Evolutionary conservation across 2,329 filamentous ascomycete species (phyloP).

Genomic region (Cytospora leucostoma): DNA sequence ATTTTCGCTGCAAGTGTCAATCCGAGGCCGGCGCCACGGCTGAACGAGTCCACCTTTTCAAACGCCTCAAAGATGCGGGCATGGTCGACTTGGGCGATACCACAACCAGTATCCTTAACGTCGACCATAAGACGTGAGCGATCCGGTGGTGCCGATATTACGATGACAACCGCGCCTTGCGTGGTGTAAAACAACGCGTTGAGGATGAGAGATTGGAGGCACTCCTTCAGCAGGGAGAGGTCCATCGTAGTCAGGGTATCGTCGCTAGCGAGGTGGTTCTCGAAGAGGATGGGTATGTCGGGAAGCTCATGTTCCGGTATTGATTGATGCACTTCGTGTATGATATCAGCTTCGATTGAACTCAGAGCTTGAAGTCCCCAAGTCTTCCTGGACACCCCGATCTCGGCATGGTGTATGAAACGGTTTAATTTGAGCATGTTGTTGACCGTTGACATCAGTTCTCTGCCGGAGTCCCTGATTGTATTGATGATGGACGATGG

Average conservation of each 20-base stretch:
- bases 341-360: constrained; percentile 36
- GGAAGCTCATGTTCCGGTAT: constrained; percentile 35
- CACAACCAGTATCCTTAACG: constrained; percentile 45
- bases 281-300: constrained; percentile 38
- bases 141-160: constrained; percentile 36
- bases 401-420: constrained; percentile 38
- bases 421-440: constrained; percentile 45
- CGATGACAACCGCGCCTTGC: constrained; percentile 41
- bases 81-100: constrained; percentile 40
- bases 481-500: constrained; percentile 35
- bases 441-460: constrained; percentile 47
- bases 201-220: constrained; percentile 42
- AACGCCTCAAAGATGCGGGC: constrained; percentile 46
- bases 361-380: neutral
- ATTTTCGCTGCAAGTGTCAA: constrained; percentile 46
- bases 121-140: constrained; percentile 40
- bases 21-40: constrained; percentile 45
- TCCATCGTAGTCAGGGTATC: constrained; percentile 40
- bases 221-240: constrained; percentile 43
- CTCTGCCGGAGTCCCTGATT: constrained; percentile 43
- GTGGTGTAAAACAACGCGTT: constrained; percentile 46
- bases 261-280: constrained; percentile 34
- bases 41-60: constrained; percentile 42
- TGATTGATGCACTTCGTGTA: constrained; percentile 35
- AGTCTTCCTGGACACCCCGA: constrained; percentile 32